Conservation (phyloP, 192 early-diverging fungal species). For the Linnemannia schmuckeri region DNA sequence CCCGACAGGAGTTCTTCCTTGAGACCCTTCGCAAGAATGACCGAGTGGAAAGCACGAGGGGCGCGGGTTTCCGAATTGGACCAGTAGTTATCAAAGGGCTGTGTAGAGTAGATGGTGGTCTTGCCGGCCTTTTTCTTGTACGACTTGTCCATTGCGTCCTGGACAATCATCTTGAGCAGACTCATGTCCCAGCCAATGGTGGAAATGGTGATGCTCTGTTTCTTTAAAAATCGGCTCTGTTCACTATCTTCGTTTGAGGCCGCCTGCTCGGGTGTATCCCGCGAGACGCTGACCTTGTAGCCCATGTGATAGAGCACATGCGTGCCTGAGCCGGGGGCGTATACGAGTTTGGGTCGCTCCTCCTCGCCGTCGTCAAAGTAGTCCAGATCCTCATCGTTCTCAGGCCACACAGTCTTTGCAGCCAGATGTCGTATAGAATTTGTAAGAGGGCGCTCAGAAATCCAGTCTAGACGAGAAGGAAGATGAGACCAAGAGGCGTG, state of each 20-base stretch:
- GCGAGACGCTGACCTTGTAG: constrained; percentile 45
- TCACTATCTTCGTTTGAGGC: constrained; percentile 28
- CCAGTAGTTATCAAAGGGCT: constrained; percentile 54
- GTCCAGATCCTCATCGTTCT: background rate
- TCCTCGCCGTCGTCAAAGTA: constrained; percentile 23
- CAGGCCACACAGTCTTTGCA: constrained; percentile 2
- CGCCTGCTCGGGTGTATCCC: constrained; percentile 33
- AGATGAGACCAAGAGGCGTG: background rate
- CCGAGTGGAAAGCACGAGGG: constrained; percentile 60
- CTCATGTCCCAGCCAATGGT: constrained; percentile 50
- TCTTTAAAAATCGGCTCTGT: constrained; percentile 50
- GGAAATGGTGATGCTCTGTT: constrained; percentile 45
- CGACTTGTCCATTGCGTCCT: constrained; percentile 51
- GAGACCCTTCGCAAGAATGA: constrained; percentile 60
- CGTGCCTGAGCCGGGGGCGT: constrained; percentile 43
- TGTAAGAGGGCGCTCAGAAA: constrained; percentile 3
- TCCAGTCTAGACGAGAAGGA: constrained; percentile 6
- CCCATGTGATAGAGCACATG: constrained; percentile 54
- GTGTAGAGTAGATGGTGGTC: constrained; percentile 54
- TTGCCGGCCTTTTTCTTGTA: constrained; percentile 57
- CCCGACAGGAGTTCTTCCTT: constrained; percentile 59
- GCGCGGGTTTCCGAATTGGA: constrained; percentile 42
- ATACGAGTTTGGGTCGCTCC: constrained; percentile 42
- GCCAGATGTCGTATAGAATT: constrained; percentile 10
- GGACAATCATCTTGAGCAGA: constrained; percentile 38